These are phyloP conservation scores for Rhodamnia rubescens DNA, from an alignment of 345 rosid species.

Conservation along the genomic window DNA sequence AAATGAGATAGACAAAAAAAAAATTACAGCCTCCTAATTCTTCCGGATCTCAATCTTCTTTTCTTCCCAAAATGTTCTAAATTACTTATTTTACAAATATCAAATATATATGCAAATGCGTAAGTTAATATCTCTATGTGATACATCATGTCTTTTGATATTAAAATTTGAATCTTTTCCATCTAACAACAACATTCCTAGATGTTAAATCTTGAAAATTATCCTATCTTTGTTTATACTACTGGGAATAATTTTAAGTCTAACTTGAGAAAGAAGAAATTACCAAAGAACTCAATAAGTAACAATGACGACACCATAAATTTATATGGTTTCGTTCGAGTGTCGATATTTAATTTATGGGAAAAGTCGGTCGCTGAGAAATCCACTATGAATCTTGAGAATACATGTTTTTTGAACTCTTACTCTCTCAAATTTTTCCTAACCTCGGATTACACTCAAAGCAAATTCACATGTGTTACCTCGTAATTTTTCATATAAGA, in stretches of 20 bases:
- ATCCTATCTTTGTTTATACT: neutral
- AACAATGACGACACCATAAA: neutral
- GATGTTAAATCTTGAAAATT: neutral
- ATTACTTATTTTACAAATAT: neutral
- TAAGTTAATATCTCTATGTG: neutral
- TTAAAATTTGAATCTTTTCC: neutral
- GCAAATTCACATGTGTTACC: neutral
- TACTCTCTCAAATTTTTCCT: neutral
- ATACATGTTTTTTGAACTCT: neutral
- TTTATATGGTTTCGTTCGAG: neutral
- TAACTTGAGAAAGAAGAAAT: neutral
- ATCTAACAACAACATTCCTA: neutral
- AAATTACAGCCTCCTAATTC: too few relatives aligned
- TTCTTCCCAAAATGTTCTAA: neutral
- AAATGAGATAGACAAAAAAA: too few relatives aligned
- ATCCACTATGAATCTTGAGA: neutral
- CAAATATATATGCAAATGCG: neutral
- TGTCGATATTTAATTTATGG: neutral
- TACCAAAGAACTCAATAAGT: neutral
- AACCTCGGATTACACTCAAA: neutral
- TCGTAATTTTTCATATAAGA: neutral
- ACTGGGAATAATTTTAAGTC: too few relatives aligned
- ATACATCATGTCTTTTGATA: neutral
- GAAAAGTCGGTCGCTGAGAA: rapidly evolving
- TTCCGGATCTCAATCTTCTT: too few relatives aligned